A percentile compares a stretch with the other conserved stretches of the same genome.
Conservation (phyloP, 441 rosid genomes). For the Mallotus repandus region DNA sequence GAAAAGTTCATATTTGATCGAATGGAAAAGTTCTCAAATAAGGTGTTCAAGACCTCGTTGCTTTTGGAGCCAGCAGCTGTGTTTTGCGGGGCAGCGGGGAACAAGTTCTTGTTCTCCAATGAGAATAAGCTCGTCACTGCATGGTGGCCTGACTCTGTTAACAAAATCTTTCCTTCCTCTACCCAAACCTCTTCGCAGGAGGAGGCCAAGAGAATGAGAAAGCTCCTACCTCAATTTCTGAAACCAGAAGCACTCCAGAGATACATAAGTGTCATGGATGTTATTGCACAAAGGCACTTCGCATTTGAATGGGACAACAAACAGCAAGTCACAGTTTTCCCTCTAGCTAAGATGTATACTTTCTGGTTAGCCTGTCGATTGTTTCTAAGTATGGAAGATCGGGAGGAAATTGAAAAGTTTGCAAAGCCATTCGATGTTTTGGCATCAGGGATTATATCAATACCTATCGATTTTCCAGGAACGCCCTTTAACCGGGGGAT, state of each 20-base stretch:
- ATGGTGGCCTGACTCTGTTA: conserved; percentile 52
- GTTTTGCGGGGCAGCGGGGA: conserved; percentile 45
- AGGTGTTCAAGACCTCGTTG: conserved; percentile 48
- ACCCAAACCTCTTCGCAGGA: conserved; percentile 6
- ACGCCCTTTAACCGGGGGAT: conserved; percentile 38
- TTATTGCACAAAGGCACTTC: conserved; percentile 40
- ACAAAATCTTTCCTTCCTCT: conserved; percentile 45
- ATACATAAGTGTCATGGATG: conserved; percentile 45
- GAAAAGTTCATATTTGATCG: conserved; percentile 22
- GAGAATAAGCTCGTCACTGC: conserved; percentile 46
- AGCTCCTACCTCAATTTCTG: conserved; percentile 35
- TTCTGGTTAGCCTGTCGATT: conserved; percentile 42
- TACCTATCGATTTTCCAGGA: conserved; percentile 46
- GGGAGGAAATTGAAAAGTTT: conserved; percentile 30
- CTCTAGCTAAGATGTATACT: conserved; percentile 42
- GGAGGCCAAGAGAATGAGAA: conserved; percentile 37
- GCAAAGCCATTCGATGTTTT: conserved; percentile 35
- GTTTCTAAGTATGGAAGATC: conserved; percentile 43
- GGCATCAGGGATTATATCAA: conserved; percentile 39
- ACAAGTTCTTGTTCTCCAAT: conserved; percentile 61
- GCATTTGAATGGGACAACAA: conserved; percentile 36
- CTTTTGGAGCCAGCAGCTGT: conserved; percentile 40
- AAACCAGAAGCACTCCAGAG: conserved; percentile 47
- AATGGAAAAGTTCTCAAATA: conserved; percentile 3
- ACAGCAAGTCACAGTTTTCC: conserved; percentile 34